Base-by-base conservation (phyloP, 23 red algal genomes). In the Gracilaria gracilis region DNA sequence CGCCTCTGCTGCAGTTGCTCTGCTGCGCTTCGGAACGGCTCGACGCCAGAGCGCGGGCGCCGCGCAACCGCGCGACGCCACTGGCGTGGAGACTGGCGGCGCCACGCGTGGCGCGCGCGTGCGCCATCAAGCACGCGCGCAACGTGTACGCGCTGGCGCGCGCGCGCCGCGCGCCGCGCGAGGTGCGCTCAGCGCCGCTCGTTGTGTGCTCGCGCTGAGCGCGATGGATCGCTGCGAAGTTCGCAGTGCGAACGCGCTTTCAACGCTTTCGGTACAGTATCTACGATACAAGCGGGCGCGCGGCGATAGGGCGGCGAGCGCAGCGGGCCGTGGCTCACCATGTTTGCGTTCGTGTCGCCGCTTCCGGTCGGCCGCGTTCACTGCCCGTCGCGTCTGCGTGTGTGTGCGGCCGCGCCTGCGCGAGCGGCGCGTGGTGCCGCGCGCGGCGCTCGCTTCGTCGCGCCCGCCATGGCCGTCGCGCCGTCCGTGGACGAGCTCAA, bases 401-500 rank as follows among this genome's bases (percentile, higher is more conserved):
- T 55, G 1, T 44, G 38, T 29, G 38, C 23, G 23, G 7, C 15
- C 34, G 50, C 53, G 5, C 48, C 84, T 67, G 17, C 69, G 67
- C 42, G 20, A 20, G 55, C 7, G 7, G 62, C 84, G n/a, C 0
- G n/a, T 34, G 33, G 14, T 21, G 40, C 57, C 5, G 42, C 42
- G 42, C 42, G 42, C 42, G 42, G 42, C 42, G n/a, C 42, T 4
- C 4, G 42, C 42, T 4, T 46, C 42, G 11, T 46, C 42, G 11
- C 11, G 42, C 42, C 42, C 42, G 11, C 42, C 24, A 75, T 80
- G 51, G 47, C 73, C 14, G 40, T 69, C 33, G 82, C 82, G 38
- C 85, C 91, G 33, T 85, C 84, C 25, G 93, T 95, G 23, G 97
- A 98, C 53, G 93, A 98, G 47, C 82, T 98, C 28, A 98, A 98